Percentiles rank a stretch among this genome's conserved stretches.
Conservation (phyloP, 2,329 filamentous ascomycete genomes). For the Raffaelea arxii region DNA sequence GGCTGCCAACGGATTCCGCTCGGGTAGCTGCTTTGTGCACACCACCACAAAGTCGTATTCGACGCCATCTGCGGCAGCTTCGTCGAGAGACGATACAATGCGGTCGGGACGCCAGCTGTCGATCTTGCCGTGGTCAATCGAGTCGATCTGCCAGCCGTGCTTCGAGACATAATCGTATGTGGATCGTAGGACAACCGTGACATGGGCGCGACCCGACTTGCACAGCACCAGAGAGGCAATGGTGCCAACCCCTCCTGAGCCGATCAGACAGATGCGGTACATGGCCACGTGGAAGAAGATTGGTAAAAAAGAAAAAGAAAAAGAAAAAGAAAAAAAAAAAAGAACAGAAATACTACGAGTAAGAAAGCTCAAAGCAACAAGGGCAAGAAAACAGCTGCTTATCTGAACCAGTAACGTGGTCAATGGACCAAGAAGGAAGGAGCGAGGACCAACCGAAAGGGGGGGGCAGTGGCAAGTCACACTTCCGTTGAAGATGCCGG, state of each 20-base stretch:
- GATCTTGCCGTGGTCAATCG: constrained; percentile 10
- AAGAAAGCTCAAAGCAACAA: not conserved
- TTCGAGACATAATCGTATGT: constrained; percentile 8
- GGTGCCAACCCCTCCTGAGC: constrained; percentile 11
- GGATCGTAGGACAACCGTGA: constrained; percentile 11
- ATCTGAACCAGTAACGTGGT: too few relatives aligned
- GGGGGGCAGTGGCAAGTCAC: too few relatives aligned
- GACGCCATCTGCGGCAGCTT: not conserved
- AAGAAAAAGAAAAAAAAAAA: not conserved
- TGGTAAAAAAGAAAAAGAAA: not conserved
- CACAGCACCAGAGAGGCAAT: constrained; percentile 12
- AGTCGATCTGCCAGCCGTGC: constrained; percentile 12
- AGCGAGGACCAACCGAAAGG: too few relatives aligned
- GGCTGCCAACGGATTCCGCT: constrained; percentile 3
- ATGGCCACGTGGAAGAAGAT: not conserved
- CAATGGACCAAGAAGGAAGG: too few relatives aligned
- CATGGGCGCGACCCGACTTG: constrained; percentile 9
- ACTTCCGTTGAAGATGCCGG: too few relatives aligned
- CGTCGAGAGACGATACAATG: constrained; percentile 6
- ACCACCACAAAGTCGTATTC: constrained; percentile 11
- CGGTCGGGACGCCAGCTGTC: constrained; percentile 8
- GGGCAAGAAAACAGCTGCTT: too few relatives aligned
- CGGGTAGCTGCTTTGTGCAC: constrained; percentile 12
- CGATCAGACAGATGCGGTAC: constrained; percentile 10
- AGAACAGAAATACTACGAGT: not conserved